Base-by-base conservation (phyloP, 2,329 filamentous ascomycete species). In the Cordyceps cicadae region DNA sequence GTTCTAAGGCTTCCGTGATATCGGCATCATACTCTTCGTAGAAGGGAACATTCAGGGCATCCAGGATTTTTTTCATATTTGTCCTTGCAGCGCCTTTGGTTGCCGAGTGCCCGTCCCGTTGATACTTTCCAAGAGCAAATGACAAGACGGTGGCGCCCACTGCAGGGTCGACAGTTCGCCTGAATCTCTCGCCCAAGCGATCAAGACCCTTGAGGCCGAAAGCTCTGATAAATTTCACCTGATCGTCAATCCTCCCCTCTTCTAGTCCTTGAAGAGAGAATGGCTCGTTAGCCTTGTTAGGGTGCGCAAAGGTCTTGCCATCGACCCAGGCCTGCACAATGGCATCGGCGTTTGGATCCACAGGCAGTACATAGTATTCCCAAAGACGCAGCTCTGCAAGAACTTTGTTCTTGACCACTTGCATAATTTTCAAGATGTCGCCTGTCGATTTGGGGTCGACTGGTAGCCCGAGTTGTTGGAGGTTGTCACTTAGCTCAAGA, bases 21-120 rank as follows among this genome's bases (percentile, higher is more conserved):
- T 99, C 94, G 21, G 77, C 78, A 70, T 99, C 92, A 71, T 96
- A 99, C 73, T 99, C 94, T 64, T 87, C 83, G 77, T 99, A 99
- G 69, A 93, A 89, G 2, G 88, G 84, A 39, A 97, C 79, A 68
- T 99, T 99, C 67, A 94, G 77, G 54, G 91, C 88, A 66, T 97
- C 88, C 15, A 97, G 75, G 45, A 96, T 81, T 59, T 83, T 77
- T 3, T 75, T 74, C 64, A 89, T 73, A 70, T 85, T 81, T 64
- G 81, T 74, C 69, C 81, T 74, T 57, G 82, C 78, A 59, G 79
- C 76, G 24, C 65, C 66, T 73, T 81, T 71, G 70, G 86, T 72
- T 59, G 81, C 74, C 55, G 75, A 72, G 67, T 79, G 67, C 4
- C 65, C 48, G 17, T 43, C 54, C 64, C 81, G 73, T 29, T 74